A percentile compares a stretch with the other conserved stretches of the same genome.
These are phyloP conservation scores for Vitis hybrid DNA, from an alignment of 177 flowering plant species.

Conservation along the genomic window DNA sequence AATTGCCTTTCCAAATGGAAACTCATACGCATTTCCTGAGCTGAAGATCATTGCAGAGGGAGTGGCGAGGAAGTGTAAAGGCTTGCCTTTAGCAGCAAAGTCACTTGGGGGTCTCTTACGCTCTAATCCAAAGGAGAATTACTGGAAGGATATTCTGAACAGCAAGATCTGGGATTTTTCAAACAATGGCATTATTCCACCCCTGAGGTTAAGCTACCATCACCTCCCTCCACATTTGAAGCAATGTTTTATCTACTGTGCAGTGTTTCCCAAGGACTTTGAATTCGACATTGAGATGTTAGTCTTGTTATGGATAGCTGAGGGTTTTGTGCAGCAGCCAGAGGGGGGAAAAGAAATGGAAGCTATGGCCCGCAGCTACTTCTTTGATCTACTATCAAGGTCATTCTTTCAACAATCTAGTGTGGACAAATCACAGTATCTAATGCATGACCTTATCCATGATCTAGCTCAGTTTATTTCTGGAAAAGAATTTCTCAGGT, in stretches of 20 bases:
- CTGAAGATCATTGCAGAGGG: not conserved
- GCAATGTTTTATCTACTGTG: slow-evolving; percentile 14
- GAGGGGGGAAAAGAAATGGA: not conserved
- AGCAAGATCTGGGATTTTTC: slow-evolving; percentile 12
- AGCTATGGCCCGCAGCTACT: slow-evolving; percentile 4
- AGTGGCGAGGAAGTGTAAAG: not conserved
- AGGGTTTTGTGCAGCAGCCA: slow-evolving; percentile 10
- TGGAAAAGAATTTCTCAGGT: not conserved
- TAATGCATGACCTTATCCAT: slow-evolving; percentile 14
- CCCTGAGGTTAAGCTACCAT: slow-evolving; percentile 13
- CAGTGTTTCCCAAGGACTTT: slow-evolving; percentile 14
- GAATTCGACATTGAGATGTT: not conserved
- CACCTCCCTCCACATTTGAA: slow-evolving; percentile 4
- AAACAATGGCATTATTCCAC: not conserved
- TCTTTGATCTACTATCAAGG: slow-evolving; percentile 2
- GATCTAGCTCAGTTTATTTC: not conserved
- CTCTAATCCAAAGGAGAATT: not conserved
- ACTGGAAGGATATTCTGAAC: slow-evolving; percentile 6
- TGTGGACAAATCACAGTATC: not conserved
- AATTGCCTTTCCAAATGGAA: slow-evolving; percentile 3
- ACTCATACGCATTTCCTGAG: not conserved
- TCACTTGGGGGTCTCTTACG: slow-evolving; percentile 12
- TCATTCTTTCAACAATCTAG: slow-evolving; percentile 12
- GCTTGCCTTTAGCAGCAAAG: slow-evolving; percentile 11
- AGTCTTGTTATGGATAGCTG: slow-evolving; percentile 14